Evolutionary conservation across 164 flowering plant species (phyloP).

Genomic region (Liquidambar formosana): DNA sequence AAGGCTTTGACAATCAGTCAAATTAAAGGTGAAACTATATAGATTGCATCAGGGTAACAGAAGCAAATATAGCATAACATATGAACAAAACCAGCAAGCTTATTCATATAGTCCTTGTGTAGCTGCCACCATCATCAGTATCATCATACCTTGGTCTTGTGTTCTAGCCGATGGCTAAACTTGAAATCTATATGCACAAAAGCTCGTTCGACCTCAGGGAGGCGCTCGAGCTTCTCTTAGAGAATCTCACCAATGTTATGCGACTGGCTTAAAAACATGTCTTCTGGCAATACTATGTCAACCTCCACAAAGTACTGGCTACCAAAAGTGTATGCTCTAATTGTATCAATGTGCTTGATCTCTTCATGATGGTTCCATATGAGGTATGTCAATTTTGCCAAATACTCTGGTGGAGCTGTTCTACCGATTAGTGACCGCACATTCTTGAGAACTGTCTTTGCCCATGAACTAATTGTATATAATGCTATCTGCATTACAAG

Average conservation of each 20-base stretch:
- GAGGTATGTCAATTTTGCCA: constrained; percentile 69
- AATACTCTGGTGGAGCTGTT: constrained; percentile 76
- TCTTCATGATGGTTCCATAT: constrained; percentile 83
- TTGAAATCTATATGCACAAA: constrained; percentile 87
- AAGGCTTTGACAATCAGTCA: too few species aligned
- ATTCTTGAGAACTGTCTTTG: constrained; percentile 70
- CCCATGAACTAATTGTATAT: constrained; percentile 79
- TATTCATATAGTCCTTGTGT: too few species aligned
- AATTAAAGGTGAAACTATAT: too few species aligned
- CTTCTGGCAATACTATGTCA: constrained; percentile 75
- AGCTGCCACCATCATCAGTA: background rate
- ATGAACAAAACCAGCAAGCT: too few species aligned
- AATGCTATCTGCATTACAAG: constrained; percentile 63
- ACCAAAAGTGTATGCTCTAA: constrained; percentile 84
- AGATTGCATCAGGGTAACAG: too few species aligned
- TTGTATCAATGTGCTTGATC: constrained; percentile 82
- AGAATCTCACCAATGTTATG: constrained; percentile 83
- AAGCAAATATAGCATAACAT: too few species aligned
- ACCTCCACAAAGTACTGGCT: constrained; percentile 85
- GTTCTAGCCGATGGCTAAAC: constrained; percentile 74
- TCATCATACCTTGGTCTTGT: constrained; percentile 44
- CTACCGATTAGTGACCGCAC: constrained; percentile 72
- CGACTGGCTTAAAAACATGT: constrained; percentile 62
- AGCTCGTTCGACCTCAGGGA: constrained; percentile 78
- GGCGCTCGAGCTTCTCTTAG: constrained; percentile 81